Evolutionary conservation across 345 rosid species (phyloP).

Genomic region (Camelina sativa): DNA sequence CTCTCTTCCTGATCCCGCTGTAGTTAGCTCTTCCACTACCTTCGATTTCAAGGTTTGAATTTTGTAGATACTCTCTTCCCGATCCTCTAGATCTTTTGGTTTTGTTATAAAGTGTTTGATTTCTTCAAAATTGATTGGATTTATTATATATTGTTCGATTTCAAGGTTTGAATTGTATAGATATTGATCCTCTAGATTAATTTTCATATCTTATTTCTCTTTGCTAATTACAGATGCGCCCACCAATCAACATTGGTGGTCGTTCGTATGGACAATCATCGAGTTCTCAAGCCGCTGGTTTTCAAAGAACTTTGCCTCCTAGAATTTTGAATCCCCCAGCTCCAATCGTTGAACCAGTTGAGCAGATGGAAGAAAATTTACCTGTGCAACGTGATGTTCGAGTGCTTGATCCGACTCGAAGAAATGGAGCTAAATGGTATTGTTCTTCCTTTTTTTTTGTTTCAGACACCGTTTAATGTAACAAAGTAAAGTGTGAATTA

Average conservation of each 20-base stretch:
- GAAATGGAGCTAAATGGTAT: slow-evolving; percentile 30
- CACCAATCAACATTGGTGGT: background rate
- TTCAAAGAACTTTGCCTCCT: background rate
- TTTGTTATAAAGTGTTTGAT: too few relatives aligned
- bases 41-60: background rate
- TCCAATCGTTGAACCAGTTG: background rate
- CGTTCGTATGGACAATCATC: background rate
- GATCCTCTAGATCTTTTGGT: background rate
- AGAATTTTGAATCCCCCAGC: background rate
- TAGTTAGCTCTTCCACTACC: background rate
- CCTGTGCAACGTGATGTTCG: background rate
- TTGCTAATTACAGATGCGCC: background rate
- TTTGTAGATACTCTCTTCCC: too few relatives aligned
- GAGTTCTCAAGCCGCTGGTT: background rate
- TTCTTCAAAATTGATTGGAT: too few relatives aligned
- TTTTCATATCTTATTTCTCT: background rate
- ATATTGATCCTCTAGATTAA: too few relatives aligned
- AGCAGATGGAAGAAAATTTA: background rate
- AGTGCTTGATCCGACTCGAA: slow-evolving; percentile 5
- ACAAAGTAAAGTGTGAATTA: background rate
- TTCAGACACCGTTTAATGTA: background rate
- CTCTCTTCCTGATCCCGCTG: too few relatives aligned
- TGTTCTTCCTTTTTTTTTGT: background rate
- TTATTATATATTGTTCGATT: too few relatives aligned
- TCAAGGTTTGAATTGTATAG: too few relatives aligned